These are phyloP conservation scores for Cryptosporidium ubiquitum DNA, from an alignment of 169 alveolate species.

Conservation along the genomic window DNA sequence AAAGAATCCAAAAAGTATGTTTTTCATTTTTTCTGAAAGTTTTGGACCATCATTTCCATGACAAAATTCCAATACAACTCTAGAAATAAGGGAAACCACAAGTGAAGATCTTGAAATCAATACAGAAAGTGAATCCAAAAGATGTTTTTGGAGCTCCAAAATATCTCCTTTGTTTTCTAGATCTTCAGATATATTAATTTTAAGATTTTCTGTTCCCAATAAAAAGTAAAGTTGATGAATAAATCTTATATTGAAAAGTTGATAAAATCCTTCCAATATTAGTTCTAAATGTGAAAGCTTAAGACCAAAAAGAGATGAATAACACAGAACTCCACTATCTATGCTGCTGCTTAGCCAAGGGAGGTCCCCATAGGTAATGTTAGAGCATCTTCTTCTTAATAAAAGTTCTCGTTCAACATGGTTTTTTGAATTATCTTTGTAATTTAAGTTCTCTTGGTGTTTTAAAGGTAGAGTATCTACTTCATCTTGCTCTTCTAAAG, in stretches of 20 bases:
- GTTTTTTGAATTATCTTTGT: background rate
- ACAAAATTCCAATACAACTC: constrained; percentile 31
- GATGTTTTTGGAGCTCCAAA: constrained; percentile 10
- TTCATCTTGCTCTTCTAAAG: constrained; percentile 23
- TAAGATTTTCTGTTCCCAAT: constrained; percentile 29
- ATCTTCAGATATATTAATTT: background rate
- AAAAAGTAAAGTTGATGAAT: constrained; percentile 20
- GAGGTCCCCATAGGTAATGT: constrained; percentile 51
- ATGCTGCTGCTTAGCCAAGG: constrained; percentile 73
- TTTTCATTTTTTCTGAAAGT: constrained; percentile 1
- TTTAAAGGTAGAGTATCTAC: background rate
- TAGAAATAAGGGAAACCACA: constrained; percentile 25
- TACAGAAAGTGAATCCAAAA: constrained; percentile 32
- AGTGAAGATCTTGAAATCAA: constrained; percentile 45
- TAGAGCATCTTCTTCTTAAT: constrained; percentile 65
- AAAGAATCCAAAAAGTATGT: constrained; percentile 21
- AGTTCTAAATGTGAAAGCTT: constrained; percentile 11
- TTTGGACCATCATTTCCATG: constrained; percentile 10
- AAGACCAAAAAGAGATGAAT: constrained; percentile 46
- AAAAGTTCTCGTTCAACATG: constrained; percentile 31
- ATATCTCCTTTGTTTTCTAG: background rate
- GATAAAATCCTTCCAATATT: constrained; percentile 19
- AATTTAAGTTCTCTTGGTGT: background rate
- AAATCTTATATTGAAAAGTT: constrained; percentile 5
- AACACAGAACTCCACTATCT: constrained; percentile 69